Conservation (phyloP, 2,329 filamentous ascomycete species). For the Venturia effusa region DNA sequence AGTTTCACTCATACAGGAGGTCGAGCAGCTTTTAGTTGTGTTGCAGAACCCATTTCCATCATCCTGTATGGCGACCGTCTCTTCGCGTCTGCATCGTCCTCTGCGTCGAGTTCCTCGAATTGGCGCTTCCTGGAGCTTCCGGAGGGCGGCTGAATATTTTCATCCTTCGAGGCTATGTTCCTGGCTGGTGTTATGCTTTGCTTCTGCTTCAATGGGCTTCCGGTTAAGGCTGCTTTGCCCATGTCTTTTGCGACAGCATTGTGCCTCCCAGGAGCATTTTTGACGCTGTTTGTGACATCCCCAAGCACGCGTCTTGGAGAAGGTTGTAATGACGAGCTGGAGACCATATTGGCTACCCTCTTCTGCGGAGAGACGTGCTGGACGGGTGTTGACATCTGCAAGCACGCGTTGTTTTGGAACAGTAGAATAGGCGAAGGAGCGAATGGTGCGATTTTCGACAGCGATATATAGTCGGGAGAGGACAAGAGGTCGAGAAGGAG, state of each 20-base stretch:
- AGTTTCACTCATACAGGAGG: not conserved
- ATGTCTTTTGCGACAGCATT: constrained; percentile 1
- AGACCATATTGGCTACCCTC: not conserved
- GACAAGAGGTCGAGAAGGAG: not conserved
- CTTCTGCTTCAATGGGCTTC: constrained; percentile 5
- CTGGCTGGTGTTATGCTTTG: not conserved
- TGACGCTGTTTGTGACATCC: constrained; percentile 6
- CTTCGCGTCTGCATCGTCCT: not conserved
- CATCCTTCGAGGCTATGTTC: not conserved
- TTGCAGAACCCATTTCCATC: not conserved
- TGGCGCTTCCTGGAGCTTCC: not conserved
- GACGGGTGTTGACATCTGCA: constrained; percentile 5
- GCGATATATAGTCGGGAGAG: not conserved
- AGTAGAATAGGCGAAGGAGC: not conserved
- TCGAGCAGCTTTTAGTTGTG: not conserved
- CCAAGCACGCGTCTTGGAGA: constrained; percentile 9
- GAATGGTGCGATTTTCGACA: not conserved
- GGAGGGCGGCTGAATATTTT: not conserved
- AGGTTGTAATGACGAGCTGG: not conserved
- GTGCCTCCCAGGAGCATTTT: not conserved
- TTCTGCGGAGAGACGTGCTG: constrained; percentile 3
- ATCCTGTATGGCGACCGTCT: not conserved
- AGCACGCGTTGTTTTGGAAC: not conserved
- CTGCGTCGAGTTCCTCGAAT: not conserved
- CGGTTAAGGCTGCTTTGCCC: not conserved